These are phyloP conservation scores for Debaryomycetaceae sp. DNA, from an alignment of 1,139 yeast genomes.

Conservation along the genomic window DNA sequence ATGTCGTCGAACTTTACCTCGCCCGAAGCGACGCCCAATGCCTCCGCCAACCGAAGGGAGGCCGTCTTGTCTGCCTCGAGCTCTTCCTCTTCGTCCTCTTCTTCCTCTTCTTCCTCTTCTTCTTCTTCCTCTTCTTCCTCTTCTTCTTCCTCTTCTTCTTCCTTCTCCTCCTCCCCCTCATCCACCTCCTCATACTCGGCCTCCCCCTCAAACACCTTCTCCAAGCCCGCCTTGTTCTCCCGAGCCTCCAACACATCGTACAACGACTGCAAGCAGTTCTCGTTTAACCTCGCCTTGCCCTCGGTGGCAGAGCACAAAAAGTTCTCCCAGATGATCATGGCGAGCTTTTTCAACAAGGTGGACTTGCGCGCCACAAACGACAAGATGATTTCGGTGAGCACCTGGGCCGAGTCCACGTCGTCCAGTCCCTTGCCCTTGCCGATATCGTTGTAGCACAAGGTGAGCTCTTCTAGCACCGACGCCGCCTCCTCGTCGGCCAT, in stretches of 20 bases:
- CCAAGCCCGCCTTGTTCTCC: conserved; percentile 83
- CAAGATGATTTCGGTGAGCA: conserved; percentile 75
- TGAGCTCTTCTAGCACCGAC: conserved; percentile 68
- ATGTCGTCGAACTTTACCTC: conserved; percentile 42
- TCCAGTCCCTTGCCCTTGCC: conserved; percentile 22
- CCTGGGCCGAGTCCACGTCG: conserved; percentile 43
- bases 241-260: conserved; percentile 66
- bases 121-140: conserved; percentile 32
- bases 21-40: conserved; percentile 65
- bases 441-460: conserved; percentile 44
- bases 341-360: conserved; percentile 63
- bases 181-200: conserved; percentile 41
- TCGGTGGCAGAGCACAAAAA: conserved; percentile 31
- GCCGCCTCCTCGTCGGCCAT: conserved; percentile 79
- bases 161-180: conserved; percentile 18
- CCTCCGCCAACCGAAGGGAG: conserved; percentile 69
- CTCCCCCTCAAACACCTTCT: conserved; percentile 65
- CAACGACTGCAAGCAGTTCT: conserved; percentile 51
- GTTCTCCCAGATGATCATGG: conserved; percentile 72
- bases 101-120: conserved; percentile 27
- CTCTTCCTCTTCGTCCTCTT: conserved; percentile 27
- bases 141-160: conserved; percentile 23
- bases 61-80: conserved; percentile 44
- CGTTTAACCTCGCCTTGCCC: conserved; percentile 31
- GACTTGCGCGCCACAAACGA: conserved; percentile 74